Base-by-base conservation (phyloP, 176 grass and related monocot genomes). In the Pontederia paniculata region DNA sequence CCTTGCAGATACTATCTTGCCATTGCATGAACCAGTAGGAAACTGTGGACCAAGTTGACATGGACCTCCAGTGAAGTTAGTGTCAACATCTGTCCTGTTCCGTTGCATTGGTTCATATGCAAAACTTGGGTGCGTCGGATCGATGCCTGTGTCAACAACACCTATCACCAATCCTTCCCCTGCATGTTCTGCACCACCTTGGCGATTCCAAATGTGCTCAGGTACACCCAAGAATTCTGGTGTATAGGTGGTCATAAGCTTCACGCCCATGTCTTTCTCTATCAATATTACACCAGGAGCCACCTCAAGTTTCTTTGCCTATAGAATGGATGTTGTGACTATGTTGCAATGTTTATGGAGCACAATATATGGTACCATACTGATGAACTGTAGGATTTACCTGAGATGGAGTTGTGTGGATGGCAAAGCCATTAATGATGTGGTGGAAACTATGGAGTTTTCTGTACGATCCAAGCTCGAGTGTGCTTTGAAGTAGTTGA, bases 391-490 rank as follows among this genome's bases (percentile, higher is more conserved):
- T 63, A 22, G 25, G 22, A 18, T 48, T 53, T 15, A 77, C 81
- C 67, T 78, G 57, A 54, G 66, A 57, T 16, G 62, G 43, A 12
- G 77, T 65, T 12, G 70, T 71, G 62, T 81, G 86, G 20, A 89
- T 22, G 8, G 86, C 86, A 9, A 89, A 89, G 43, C 86, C 86
- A 71, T 73, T 73, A n/a, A 84, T 14, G 20, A 83, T 54, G 62
- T 81, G 74, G 67, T 81, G 81, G 70, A 81, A 89, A 65, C 86
- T 84, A 52, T 72, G 78, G 18, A 89, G 58, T 48, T 84, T 89
- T 50, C 12, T 45, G 67, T 72, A 89, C 12, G 12, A 1, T 2
- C 15, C 76, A 2, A 19, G 44, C n/a, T 70, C 79, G 9, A 78
- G 48, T 8, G 42, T 63, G 60, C 65, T 73, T 23, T 53, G 65